phyloP scores from a whole-genome alignment of 2,329 filamentous ascomycete species.

The Aspergillus fumigatiaffinis region DNA sequence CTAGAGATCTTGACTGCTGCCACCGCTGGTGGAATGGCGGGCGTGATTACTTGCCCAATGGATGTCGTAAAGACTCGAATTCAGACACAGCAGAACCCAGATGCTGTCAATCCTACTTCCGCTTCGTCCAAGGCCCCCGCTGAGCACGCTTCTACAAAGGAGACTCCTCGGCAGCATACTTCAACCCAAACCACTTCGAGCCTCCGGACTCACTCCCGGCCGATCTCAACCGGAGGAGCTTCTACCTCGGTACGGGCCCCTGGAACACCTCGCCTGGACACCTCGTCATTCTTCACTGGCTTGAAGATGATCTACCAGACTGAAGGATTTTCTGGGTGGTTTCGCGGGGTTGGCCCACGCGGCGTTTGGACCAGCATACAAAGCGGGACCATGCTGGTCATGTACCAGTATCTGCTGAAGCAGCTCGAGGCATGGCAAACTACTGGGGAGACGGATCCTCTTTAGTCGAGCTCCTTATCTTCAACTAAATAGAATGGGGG shows the following conservation, averaged over 20 bases:
- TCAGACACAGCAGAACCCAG: conserved; percentile 78
- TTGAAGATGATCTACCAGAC: conserved; percentile 83
- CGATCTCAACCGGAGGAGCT: conserved; percentile 85
- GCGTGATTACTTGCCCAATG: conserved; percentile 89
- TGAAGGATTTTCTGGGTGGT: conserved; percentile 86
- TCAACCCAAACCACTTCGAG: conserved; percentile 23
- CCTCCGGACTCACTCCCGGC: conserved; percentile 56
- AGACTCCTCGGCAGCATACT: conserved; percentile 25
- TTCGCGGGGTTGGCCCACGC: conserved; percentile 87
- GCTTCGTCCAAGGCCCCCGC: conserved; percentile 26
- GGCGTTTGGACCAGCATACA: conserved; percentile 97
- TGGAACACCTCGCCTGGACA: conserved; percentile 75
- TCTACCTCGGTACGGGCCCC: conserved; percentile 77
- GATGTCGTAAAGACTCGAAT: conserved; percentile 97
- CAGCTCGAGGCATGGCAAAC: conserved; percentile 60
- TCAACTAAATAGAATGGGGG: background rate
- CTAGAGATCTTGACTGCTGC: conserved; percentile 87
- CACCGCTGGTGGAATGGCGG: conserved; percentile 84
- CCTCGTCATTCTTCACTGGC: conserved; percentile 82
- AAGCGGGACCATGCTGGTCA: conserved; percentile 91
- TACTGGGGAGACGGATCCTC: conserved; percentile 18
- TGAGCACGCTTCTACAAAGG: conserved; percentile 24
- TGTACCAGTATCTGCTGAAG: conserved; percentile 84
- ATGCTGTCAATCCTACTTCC: conserved; percentile 19
- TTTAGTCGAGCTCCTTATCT: conserved; percentile 5